Base-by-base conservation (phyloP, 2,329 filamentous ascomycete genomes). In the Apiospora kogelbergensis region DNA sequence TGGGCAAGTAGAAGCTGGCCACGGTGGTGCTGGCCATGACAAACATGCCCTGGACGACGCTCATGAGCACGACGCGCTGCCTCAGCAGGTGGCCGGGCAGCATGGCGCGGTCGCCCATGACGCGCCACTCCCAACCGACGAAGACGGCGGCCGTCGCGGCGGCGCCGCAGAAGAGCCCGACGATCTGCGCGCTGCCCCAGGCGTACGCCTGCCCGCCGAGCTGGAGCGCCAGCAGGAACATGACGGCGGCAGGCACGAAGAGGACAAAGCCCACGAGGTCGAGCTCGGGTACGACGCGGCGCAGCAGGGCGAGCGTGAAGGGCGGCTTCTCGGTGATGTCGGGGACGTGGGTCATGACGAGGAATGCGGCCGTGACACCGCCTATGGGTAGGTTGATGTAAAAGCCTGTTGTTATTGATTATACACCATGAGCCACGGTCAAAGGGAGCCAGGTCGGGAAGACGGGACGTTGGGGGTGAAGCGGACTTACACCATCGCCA, bases 21-120 rank as follows among this genome's bases (percentile, higher is more conserved):
- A 67, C 48, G 24, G 40, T 60, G 6, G 57, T 41, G 15, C 37
- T 60, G 13, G 22, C 22, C 46, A 67, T 42, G 9, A 67, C 7
- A 22, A 46, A 63, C 3, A 24, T 3, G 2, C 33, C 44, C 22
- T 69, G 65, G 7, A 66, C 26, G n/a, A 63, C 26, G 26, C 80
- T 79, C 11, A 81, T 75, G 76, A 79, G 81, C n/a, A 88, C 80
- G 30, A 82, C 76, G 1, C 84, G 80, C 44, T 80, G 78, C 17
- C 74, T 75, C 9, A 87, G 67, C 41, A 88, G 77, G 0, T 81
- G 81, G 1, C 81, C 78, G 0, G 84, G 81, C 2, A 89, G 78
- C 81, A 88, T 87, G 42, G 86, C 85, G 1, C 80, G 76, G 26
- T 84, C 83, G 5, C 84, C 84, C 69, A 76, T 74, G 40, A 42